Conservation (phyloP, 2,329 filamentous ascomycete genomes). For the Monosporascus sp. region DNA sequence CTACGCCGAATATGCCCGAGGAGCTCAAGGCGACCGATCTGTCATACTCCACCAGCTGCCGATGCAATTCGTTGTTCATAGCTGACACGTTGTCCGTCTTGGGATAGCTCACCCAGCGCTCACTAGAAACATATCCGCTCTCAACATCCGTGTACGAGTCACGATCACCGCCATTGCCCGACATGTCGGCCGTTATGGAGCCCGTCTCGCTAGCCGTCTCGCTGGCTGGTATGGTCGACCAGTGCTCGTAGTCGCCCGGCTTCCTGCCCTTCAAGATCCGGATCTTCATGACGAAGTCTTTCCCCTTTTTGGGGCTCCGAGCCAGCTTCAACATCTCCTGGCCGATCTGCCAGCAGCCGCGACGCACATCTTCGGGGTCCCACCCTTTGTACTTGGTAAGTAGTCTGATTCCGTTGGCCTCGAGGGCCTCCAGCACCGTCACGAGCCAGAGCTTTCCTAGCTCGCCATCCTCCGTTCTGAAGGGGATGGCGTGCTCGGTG, state of each 20-base stretch:
- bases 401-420: slow-evolving; percentile 43
- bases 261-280: slow-evolving; percentile 46
- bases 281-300: slow-evolving; percentile 41
- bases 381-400: slow-evolving; percentile 50
- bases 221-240: slow-evolving; percentile 19
- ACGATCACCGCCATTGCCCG: not conserved
- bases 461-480: slow-evolving; percentile 39
- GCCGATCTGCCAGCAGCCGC: slow-evolving; percentile 41
- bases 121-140: not conserved
- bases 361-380: slow-evolving; percentile 43
- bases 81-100: not conserved
- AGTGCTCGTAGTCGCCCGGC: slow-evolving; percentile 29
- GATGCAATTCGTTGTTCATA: not conserved
- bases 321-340: slow-evolving; percentile 44
- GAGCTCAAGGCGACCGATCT: not conserved
- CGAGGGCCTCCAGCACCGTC: slow-evolving; percentile 44
- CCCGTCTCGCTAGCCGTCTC: slow-evolving; percentile 17
- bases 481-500: slow-evolving; percentile 43
- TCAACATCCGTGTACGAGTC: slow-evolving; percentile 7
- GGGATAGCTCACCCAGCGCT: not conserved
- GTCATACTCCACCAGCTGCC: not conserved
- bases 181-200: slow-evolving; percentile 18
- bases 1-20: not conserved
- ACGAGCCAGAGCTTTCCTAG: slow-evolving; percentile 51
- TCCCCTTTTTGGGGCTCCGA: slow-evolving; percentile 37